Conservation (phyloP, 225 moss, liverwort and hornwort species). For the Thuidium tamariscinum region DNA sequence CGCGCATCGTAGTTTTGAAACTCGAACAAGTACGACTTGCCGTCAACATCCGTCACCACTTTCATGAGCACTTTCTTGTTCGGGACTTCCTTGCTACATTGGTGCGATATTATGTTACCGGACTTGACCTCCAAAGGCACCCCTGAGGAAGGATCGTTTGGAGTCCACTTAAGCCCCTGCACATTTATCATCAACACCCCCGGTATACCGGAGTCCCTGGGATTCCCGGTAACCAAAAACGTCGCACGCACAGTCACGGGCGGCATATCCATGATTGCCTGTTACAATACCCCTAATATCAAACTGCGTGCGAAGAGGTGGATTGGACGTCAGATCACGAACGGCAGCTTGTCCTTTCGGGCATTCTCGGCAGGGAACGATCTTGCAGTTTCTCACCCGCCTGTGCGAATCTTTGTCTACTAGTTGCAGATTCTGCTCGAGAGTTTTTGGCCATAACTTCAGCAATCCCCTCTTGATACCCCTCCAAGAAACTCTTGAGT, state of each 20-base stretch:
- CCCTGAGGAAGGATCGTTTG: constrained; percentile 36
- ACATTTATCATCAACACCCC: constrained; percentile 70
- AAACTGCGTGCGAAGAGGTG: not conserved
- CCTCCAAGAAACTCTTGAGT: constrained; percentile 56
- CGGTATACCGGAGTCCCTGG: constrained; percentile 39
- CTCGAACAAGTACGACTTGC: constrained; percentile 66
- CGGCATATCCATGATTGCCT: constrained; percentile 48
- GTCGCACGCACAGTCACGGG: constrained; percentile 71
- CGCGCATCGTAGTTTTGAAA: constrained; percentile 73
- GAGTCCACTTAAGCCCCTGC: constrained; percentile 62
- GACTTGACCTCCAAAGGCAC: constrained; percentile 51
- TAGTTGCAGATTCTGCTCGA: not conserved
- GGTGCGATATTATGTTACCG: constrained; percentile 48
- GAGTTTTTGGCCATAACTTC: constrained; percentile 33
- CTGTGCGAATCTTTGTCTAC: not conserved
- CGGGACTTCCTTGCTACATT: constrained; percentile 62
- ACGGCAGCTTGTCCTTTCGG: not conserved
- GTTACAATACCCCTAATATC: not conserved
- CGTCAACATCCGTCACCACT: constrained; percentile 52
- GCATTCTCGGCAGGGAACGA: not conserved
- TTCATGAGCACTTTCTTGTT: constrained; percentile 80
- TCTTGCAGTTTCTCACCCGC: not conserved
- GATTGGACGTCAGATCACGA: not conserved
- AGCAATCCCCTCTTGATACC: constrained; percentile 50
- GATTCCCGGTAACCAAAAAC: constrained; percentile 31